Evolutionary conservation across 805 yeast genomes (phyloP), one percentile per base, ranked within the genome.

Genomic region (Blastobotrys attinorum): DNA sequence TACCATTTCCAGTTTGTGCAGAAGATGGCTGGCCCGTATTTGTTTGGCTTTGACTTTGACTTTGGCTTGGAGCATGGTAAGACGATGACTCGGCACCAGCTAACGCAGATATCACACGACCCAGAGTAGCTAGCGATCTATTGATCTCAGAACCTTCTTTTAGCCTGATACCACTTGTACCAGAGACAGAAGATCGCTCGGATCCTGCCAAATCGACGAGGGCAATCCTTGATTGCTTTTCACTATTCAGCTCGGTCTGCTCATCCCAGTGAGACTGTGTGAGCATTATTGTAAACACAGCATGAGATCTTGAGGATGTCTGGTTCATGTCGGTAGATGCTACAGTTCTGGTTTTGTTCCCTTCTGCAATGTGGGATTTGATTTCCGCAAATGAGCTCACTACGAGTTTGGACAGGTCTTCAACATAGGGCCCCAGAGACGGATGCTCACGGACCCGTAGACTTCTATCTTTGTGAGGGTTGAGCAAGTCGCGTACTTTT

Each of bases 201-300:
- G 85, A 78, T 0, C 89, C 84, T 0, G 89, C 89, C 49, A 81
- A 63, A 60, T 81, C 88, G 3, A 82, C 85, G 17, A 81, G 64
- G 47, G 77, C 69, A 33, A 82, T 66, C 49, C 72, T 73, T 2
- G 86, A 79, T 1, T 68, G 62, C 47, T 73, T 71, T 47, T 67
- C 72, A 5, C 51, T 46, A 17, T 50, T 54, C 42, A 66, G 42
- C 3, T 37, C 33, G 4, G 56, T 57, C n/a, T 39, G 49, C 4
- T 46, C 39, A 3, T 74, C 73, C 37, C 53, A 55, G 23, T 40
- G 72, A 37, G 61, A 59, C 49, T 80, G 85, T 37, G 71, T 65
- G 31, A 82, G 60, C 2, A 65, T 60, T 3, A 81, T 55, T 0
- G 81, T 76, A 45, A 81, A 68, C 1, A 81, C 77, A 0, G 88